phyloP scores from a whole-genome alignment of 257 asterid genomes.

The Scutellaria baicalensis region DNA sequence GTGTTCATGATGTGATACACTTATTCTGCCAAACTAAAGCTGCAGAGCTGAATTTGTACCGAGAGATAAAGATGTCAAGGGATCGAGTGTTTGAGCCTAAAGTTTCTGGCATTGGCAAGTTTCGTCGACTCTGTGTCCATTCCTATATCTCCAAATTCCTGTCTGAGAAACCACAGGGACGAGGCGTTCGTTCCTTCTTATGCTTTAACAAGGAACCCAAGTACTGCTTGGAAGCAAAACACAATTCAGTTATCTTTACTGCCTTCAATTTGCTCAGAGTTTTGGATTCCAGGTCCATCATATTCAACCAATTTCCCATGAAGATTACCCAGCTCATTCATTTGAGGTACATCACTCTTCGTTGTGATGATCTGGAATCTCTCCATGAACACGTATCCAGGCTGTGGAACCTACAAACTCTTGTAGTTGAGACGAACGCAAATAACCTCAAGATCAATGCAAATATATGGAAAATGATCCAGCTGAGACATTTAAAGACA shows the following conservation, averaged over 20 bases:
- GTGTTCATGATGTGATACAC: slow-evolving; percentile 30
- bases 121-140: slow-evolving; percentile 31
- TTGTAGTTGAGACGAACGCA: slow-evolving; percentile 7
- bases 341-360: slow-evolving; percentile 32
- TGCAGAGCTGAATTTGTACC: slow-evolving; percentile 22
- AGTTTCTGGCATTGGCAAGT: not conserved
- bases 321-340: slow-evolving; percentile 17
- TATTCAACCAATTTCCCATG: slow-evolving; percentile 14
- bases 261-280: slow-evolving; percentile 27
- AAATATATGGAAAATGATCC: slow-evolving; percentile 22
- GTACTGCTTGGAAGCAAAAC: not conserved
- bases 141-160: slow-evolving; percentile 13
- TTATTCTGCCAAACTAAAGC: slow-evolving; percentile 34
- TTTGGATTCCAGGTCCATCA: slow-evolving; percentile 23
- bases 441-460: slow-evolving; percentile 8
- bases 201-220: not conserved
- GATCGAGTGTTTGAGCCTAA: not conserved
- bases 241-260: slow-evolving; percentile 4
- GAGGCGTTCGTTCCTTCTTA: slow-evolving; percentile 30
- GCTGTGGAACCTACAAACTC: slow-evolving; percentile 30
- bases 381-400: slow-evolving; percentile 24
- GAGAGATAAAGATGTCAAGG: slow-evolving; percentile 20
- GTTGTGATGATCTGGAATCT: not conserved
- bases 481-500: slow-evolving; percentile 32
- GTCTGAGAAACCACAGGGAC: not conserved